These are phyloP conservation scores for Xenoacremonium recifei DNA, from an alignment of 2,329 filamentous ascomycete genomes.

Conservation along the genomic window DNA sequence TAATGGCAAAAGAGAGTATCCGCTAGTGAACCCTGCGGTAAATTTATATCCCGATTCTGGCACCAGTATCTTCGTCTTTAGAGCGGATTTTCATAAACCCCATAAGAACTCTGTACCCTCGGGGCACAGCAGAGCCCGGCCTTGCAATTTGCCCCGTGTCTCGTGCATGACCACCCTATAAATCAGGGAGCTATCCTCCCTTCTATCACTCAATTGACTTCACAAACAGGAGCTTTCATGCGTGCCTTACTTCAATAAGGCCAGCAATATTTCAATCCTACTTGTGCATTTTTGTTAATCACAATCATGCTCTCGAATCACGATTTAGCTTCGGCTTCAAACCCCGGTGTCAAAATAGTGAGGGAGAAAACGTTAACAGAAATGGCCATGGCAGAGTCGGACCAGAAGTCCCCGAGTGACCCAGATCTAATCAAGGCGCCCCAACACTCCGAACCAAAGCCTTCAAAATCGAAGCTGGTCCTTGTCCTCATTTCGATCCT, in stretches of 20 bases:
- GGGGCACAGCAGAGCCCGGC: not conserved
- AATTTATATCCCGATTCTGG: too few relatives aligned
- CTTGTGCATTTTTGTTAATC: not conserved
- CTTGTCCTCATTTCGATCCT: conserved; percentile 1
- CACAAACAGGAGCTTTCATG: not conserved
- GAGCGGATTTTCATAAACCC: not conserved
- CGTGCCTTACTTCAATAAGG: not conserved
- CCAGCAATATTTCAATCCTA: not conserved
- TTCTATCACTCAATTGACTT: not conserved
- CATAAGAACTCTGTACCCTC: not conserved
- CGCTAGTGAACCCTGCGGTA: too few relatives aligned
- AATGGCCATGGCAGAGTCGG: not conserved
- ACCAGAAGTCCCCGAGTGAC: not conserved
- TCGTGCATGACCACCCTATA: not conserved
- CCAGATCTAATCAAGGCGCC: not conserved
- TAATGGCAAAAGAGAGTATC: too few relatives aligned
- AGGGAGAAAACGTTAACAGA: not conserved
- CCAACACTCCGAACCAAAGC: not conserved
- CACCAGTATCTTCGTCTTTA: too few relatives aligned
- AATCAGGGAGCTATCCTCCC: not conserved
- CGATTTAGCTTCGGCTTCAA: not conserved
- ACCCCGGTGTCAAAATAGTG: not conserved
- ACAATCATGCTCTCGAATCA: not conserved
- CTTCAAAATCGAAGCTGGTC: not conserved
- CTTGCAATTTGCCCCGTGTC: not conserved